Conservation (phyloP, 116 monocot genomes). For the Trichopus zeylanicus region DNA sequence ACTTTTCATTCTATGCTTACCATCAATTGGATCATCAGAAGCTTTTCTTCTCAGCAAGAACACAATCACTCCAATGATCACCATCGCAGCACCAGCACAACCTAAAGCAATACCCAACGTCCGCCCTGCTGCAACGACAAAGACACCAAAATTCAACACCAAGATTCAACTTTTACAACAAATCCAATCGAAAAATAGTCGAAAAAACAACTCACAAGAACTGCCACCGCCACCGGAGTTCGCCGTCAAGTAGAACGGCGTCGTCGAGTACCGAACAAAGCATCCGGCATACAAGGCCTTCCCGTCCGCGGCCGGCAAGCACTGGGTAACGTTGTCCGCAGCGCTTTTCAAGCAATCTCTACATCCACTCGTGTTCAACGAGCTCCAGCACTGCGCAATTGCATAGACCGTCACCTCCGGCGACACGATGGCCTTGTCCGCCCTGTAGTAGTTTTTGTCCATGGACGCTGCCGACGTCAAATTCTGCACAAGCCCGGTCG, state of each 20-base stretch:
- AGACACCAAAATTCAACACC: not conserved
- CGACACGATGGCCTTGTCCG: constrained; percentile 10
- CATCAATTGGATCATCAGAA: not conserved
- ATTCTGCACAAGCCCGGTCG: constrained; percentile 20
- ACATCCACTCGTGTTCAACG: constrained; percentile 33
- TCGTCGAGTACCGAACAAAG: constrained; percentile 53
- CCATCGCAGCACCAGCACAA: constrained; percentile 4
- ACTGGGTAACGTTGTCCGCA: constrained; percentile 1
- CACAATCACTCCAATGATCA: constrained; percentile 7
- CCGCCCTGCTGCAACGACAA: constrained; percentile 6
- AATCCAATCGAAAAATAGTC: not conserved
- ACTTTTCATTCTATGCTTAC: not conserved
- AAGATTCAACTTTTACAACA: no score
- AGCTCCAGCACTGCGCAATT: constrained; percentile 49
- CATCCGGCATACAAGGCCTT: constrained; percentile 55
- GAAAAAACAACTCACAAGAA: constrained; percentile 19
- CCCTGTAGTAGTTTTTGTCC: constrained; percentile 11
- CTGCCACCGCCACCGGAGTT: constrained; percentile 4
- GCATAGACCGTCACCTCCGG: constrained; percentile 25
- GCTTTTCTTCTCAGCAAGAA: constrained; percentile 15
- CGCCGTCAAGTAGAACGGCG: constrained; percentile 19
- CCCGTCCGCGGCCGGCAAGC: constrained; percentile 39
- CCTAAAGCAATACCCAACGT: constrained; percentile 7
- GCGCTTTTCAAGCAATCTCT: constrained; percentile 31
- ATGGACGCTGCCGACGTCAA: constrained; percentile 16